phyloP scores from a whole-genome alignment of 2,329 filamentous ascomycete genomes.

The Whalleya microplaca region DNA sequence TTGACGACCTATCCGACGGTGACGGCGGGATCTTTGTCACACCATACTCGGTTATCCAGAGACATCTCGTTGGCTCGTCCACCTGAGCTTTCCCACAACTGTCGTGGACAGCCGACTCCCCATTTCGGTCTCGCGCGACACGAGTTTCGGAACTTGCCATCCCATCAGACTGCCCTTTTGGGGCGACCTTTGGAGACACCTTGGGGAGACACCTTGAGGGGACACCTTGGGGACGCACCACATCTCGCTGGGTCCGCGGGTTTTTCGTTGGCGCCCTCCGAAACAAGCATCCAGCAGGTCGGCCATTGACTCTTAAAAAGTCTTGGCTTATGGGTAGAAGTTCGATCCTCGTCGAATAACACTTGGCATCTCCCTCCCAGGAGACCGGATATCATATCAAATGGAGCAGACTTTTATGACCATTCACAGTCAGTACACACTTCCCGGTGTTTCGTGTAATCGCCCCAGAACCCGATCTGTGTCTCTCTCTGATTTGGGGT shows the following conservation, averaged over 20 bases:
- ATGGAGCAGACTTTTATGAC: conserved; percentile 92
- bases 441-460: conserved; percentile 15
- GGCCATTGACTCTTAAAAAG: conserved; percentile 24
- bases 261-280: conserved; percentile 26
- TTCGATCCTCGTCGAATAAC: conserved; percentile 25
- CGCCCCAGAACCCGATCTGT: conserved; percentile 8
- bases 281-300: conserved; percentile 25
- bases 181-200: conserved; percentile 22
- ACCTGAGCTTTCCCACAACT: conserved; percentile 30
- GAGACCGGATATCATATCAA: conserved; percentile 29
- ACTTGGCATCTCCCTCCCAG: conserved; percentile 25
- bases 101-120: conserved; percentile 35
- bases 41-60: conserved; percentile 44
- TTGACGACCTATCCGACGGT: conserved; percentile 38
- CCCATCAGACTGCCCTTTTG: conserved; percentile 30
- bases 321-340: conserved; percentile 29
- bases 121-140: conserved; percentile 32
- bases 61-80: conserved; percentile 38
- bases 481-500: conserved; percentile 7
- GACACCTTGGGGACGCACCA: conserved; percentile 23
- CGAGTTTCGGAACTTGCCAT: conserved; percentile 35
- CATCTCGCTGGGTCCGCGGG: conserved; percentile 21
- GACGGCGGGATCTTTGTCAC: conserved; percentile 44
- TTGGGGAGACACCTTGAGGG: too few species aligned
- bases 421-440: conserved; percentile 80